Evolutionary conservation across 2,329 filamentous ascomycete species (phyloP).

Genomic region (Rasamsonia emersonii): DNA sequence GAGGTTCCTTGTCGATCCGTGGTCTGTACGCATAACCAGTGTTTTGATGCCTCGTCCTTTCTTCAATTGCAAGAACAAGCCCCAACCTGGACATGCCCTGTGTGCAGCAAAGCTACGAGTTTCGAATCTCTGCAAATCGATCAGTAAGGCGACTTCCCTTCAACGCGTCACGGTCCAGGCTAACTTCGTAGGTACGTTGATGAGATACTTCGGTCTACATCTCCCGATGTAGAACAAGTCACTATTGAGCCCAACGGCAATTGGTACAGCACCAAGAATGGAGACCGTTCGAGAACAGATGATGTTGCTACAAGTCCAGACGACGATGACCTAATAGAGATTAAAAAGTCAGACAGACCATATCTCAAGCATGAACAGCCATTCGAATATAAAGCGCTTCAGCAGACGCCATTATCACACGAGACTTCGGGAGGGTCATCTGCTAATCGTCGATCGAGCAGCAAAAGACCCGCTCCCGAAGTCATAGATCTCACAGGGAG

Average conservation of each 20-base stretch:
- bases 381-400: constrained; percentile 17
- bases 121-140: constrained; percentile 82
- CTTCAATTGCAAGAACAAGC: constrained; percentile 92
- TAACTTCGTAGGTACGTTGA: constrained; percentile 60
- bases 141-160: constrained; percentile 49
- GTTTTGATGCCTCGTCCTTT: constrained; percentile 89
- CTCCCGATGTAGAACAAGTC: constrained; percentile 67
- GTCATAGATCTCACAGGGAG: constrained; percentile 49
- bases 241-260: constrained; percentile 79
- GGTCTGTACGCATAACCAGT: constrained; percentile 81
- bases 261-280: constrained; percentile 53
- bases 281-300: constrained; percentile 29
- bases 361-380: constrained; percentile 30
- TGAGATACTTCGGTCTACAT: constrained; percentile 71
- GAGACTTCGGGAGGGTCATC: constrained; percentile 34
- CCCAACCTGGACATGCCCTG: constrained; percentile 91
- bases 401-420: constrained; percentile 25
- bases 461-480: constrained; percentile 39
- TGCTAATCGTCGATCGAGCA: constrained; percentile 24
- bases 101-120: constrained; percentile 75
- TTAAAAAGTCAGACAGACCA: constrained; percentile 29
- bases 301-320: constrained; percentile 31
- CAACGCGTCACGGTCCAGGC: constrained; percentile 1
- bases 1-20: constrained; percentile 69
- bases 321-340: constrained; percentile 45